Base-by-base conservation (phyloP, 2,329 filamentous ascomycete species). In the Aspergillus ruber region DNA sequence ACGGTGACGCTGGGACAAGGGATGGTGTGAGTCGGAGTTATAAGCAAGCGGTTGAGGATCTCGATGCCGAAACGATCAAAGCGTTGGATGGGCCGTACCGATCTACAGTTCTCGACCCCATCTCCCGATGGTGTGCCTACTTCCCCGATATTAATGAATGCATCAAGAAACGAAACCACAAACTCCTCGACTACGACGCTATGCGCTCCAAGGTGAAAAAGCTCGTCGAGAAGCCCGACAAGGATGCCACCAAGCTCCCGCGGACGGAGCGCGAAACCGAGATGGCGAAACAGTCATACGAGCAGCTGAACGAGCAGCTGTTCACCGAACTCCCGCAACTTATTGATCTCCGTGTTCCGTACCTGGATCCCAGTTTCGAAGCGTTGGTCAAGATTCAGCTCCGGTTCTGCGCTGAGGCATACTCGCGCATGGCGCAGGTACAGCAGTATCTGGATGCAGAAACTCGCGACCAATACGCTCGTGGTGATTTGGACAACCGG, bases 61-160 rank as follows among this genome's bases (percentile, higher is more conserved):
- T 98, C 43, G 94, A 98, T 68, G 87, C 93, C 45, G 94, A 98
- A 71, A 98, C 93, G 0, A 96, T 98, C 72, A 98, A 98, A 71
- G 93, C 93, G 6, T 78, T 98, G 54, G 93, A 98, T 70, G 93
- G 93, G 3, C 94, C 93, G 42, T 98, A 96, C 73, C 82, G 87
- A 70, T 86, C 87, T 39, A 97, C 93, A 5, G 93, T 98, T 23
- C 80, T 98, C 42, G 93, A 98, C 60, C 93, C 93, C 38, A 98
- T 98, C 67, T 85, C 85, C 54, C 83, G 90, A 56, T 98, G 97
- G 76, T 97, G 91, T 74, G 88, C 89, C 57, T 98, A 98, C 75
- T 98, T 98, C 70, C 91, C 93, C 29, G 93, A 98, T 68, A 90
- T 98, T 65, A 98, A 98, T 72, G 90, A 96, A 74, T 96, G 91